Base-by-base conservation (phyloP, 495 filamentous ascomycete genomes). In the Penicillium coffeae region DNA sequence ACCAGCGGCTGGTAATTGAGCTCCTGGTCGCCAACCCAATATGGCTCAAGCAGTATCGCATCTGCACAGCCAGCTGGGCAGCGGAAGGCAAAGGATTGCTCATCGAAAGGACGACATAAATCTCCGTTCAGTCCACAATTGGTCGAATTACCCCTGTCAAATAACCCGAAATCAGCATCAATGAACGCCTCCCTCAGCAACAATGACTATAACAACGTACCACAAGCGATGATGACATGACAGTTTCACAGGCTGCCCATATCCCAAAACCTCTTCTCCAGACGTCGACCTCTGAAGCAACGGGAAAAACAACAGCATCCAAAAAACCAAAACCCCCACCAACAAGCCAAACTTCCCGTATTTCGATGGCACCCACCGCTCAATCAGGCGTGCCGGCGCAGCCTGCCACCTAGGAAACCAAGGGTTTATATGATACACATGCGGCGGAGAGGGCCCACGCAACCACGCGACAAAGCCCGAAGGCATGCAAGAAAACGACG, bases 51-150 rank as follows among this genome's bases (percentile, higher is more conserved):
- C 2, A 89, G 75, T 38, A 75, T 75, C 30, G 78, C 73, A 42
- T 70, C 73, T 5, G 71, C 66, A 58, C 88, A 93, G 52, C 79
- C 80, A 2, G 84, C 79, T 12, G 87, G 86, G 56, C 88, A 93
- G 36, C 82, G 76, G 57, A 93, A 93, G 3, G 85, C 77, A 48
- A 86, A 84, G 0, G 73, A 76, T 32, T 73, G 74, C 32, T 79
- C 74, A 45, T 76, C 77, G 59, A 92, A 93, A 0, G 88, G 88
- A 12, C 79, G 78, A 61, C 88, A 93, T 48, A 74, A 63, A 41
- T 81, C 75, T 1, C 87, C 88, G 59, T 91, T 75, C 12, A 90
- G 50, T 1, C 87, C 88, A 55, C 88, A 93, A 9, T 74, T 70
- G 21, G 80, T 82, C 2, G 63, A 56, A 59, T 72, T 72, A n/a